Evolutionary conservation across 2,329 filamentous ascomycete species (phyloP), one percentile per base, ranked within the genome.

Genomic region (Dothiorella sarmentorum): DNA sequence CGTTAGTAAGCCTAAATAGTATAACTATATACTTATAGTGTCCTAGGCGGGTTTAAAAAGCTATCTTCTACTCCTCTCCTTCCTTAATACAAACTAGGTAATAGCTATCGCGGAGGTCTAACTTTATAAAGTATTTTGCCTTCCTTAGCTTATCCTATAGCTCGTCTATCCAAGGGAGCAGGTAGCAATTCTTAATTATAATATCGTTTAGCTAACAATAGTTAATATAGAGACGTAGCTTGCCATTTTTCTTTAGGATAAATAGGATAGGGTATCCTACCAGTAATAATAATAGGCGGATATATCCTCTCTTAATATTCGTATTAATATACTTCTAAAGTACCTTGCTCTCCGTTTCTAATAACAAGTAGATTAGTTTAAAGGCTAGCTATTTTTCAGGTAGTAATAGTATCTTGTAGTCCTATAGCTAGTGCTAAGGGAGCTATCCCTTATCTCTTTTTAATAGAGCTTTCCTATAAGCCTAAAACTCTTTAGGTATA

Each of bases 1-100:
- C 56, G 42, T 65, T 65, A 17, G 20, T 57, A 47, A 65, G 38
- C 0, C 60, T 64, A 64, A 64, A 63, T 0, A 29, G 55, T 60
- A 63, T 58, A 38, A 65, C 55, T 43, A 55, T 33, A 29, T 62
- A 64, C 27, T 64, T 62, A 58, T 44, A 63, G 15, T 43, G 10
- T 13, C 56, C 58, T 53, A 38, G 60, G 7, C 45, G 26, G 10
- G 35, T 64, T 33, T 56, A 40, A 38, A 65, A 64, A 1, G 42
- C 43, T n/a, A n/a, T n/a, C n/a, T n/a, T n/a, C n/a, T n/a, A n/a
- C n/a, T n/a, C n/a, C n/a, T n/a, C n/a, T n/a, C n/a, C n/a, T n/a
- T n/a, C n/a, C n/a, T n/a, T n/a, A n/a, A n/a, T n/a, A n/a, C n/a
- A n/a, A n/a, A n/a, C n/a, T n/a, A n/a, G n/a, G n/a, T n/a, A n/a